Evolutionary conservation across 2,329 filamentous ascomycete species (phyloP), one percentile per base, ranked within the genome.

Genomic region (Aspergillus carbonarius): DNA sequence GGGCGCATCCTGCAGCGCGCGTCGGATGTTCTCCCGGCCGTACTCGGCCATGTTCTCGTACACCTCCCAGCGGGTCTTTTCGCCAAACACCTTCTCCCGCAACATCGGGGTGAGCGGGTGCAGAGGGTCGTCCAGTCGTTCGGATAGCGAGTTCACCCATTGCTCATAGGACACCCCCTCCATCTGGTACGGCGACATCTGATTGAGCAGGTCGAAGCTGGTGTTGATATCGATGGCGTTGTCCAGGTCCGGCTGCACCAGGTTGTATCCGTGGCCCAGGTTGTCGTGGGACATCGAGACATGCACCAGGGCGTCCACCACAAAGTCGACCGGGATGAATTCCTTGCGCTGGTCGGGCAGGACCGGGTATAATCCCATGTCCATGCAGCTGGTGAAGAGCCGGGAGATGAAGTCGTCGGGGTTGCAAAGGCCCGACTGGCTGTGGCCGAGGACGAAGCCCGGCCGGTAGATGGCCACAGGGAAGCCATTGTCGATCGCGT

Each of bases 381-480:
- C 90, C 40, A 92, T 76, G 67, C 91, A 93, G 55, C 90, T 91
- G 76, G 93, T 93, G 51, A 88, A 79, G 74, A 96, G 83, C 12
- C 92, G 85, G 64, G 95, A 83, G 12, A 96, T 76, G 77, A 96
- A 96, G 75, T 96, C 92, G 69, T 96, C 92, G 0, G 86, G 91
- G 71, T 88, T 91, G 73, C 68, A 64, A 1, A 58, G 62, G 17
- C 92, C 92, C 5, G 83, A 85, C 30, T 81, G 74, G 1, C 83
- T 81, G 70, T 92, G 85, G 1, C 92, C 92, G 1, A 88, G 82
- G 42, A 96, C 85, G 69, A 96, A 96, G 5, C 92, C 91, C 0
- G 92, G 88, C 4, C 92, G 85, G 47, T 96, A 81, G 27, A 96
- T 83, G 18, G 86, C 82, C 9, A 90, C 90, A 1, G 77, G 79